phyloP scores from a whole-genome alignment of 345 rosid species.

The Garcia nutans region DNA sequence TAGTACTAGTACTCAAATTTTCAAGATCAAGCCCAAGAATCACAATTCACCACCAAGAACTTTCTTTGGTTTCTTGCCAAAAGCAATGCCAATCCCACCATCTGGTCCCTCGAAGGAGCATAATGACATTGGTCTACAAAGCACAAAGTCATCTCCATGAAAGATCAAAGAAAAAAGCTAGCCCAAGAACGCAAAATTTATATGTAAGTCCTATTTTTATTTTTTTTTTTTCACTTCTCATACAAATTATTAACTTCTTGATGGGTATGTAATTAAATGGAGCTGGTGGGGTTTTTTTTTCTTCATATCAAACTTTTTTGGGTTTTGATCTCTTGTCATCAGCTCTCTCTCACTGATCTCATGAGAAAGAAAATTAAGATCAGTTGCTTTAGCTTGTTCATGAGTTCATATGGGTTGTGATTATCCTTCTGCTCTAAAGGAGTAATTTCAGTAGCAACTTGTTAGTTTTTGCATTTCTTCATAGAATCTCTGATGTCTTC shows the following conservation, averaged over 20 bases:
- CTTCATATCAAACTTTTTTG: neutral
- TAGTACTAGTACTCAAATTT: conserved; percentile 11
- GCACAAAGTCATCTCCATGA: conserved; percentile 40
- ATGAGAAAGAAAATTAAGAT: neutral
- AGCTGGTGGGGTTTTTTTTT: neutral
- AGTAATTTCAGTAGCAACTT: neutral
- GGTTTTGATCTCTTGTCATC: no score
- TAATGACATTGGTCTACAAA: conserved; percentile 49
- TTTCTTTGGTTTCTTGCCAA: conserved; percentile 51
- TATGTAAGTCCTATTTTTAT: no score
- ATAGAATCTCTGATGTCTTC: neutral
- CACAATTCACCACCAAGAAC: conserved; percentile 35
- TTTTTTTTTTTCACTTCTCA: neutral
- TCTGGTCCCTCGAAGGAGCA: conserved; percentile 75
- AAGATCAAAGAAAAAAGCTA: neutral
- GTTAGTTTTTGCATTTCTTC: neutral
- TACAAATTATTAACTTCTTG: neutral
- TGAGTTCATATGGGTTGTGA: neutral
- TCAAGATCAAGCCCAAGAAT: conserved; percentile 30
- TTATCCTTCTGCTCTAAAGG: neutral
- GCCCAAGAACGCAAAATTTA: neutral
- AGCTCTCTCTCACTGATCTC: neutral
- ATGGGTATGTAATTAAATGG: neutral
- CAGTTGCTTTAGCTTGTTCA: neutral
- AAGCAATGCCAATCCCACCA: conserved; percentile 56